These are phyloP conservation scores for Eruca vesicaria DNA, from an alignment of 441 rosid species.

Conservation along the genomic window DNA sequence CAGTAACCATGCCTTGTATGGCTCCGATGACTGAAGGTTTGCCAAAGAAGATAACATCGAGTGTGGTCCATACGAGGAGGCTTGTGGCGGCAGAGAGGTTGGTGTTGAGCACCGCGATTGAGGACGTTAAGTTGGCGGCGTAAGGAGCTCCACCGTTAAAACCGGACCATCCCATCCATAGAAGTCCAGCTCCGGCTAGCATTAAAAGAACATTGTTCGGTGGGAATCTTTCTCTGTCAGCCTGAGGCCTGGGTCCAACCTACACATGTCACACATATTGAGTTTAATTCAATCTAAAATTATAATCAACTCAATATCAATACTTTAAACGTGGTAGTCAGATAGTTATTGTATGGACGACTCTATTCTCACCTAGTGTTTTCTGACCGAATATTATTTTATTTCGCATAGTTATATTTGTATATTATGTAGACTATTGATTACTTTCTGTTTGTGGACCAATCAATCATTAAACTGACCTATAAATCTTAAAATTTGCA, in stretches of 20 bases:
- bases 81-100: conserved; percentile 82
- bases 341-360: neutral
- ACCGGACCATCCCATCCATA: conserved; percentile 97
- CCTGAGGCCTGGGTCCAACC: conserved; percentile 77
- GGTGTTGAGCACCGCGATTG: conserved; percentile 74
- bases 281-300: neutral
- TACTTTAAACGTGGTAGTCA: neutral
- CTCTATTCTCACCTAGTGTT: conserved; percentile 14
- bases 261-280: conserved; percentile 22
- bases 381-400: neutral
- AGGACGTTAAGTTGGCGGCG: conserved; percentile 63
- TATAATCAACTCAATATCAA: neutral
- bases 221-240: conserved; percentile 81
- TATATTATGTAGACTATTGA: too few relatives aligned
- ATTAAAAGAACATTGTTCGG: conserved; percentile 82
- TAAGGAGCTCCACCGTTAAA: conserved; percentile 94
- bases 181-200: conserved; percentile 86
- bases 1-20: conserved; percentile 91
- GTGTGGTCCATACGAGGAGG: conserved; percentile 80
- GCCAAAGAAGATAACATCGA: conserved; percentile 74
- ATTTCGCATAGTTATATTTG: neutral
- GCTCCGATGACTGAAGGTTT: conserved; percentile 92
- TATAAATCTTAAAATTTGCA: too few relatives aligned
- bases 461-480: too few relatives aligned
- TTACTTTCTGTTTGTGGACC: too few relatives aligned